A percentile compares a stretch with the other conserved stretches of the same genome.
These are phyloP conservation scores for Alternaria rosae DNA, from an alignment of 2,329 filamentous ascomycete genomes.

Conservation along the genomic window DNA sequence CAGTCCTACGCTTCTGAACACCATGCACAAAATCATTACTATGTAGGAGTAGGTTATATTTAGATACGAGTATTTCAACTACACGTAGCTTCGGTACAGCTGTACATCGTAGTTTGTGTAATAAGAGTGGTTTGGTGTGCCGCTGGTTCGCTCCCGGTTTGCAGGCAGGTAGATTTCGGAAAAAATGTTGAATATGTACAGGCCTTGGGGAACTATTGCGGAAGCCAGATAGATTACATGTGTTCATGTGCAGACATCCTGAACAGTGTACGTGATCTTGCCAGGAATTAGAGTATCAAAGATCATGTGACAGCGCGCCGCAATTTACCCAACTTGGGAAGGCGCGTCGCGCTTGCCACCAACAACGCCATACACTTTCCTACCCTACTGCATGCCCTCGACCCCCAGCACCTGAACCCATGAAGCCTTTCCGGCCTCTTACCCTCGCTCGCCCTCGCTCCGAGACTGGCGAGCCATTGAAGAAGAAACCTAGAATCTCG, in stretches of 20 bases:
- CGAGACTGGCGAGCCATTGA: conserved; percentile 41
- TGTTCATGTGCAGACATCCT: too few species aligned
- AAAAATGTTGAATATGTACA: background rate
- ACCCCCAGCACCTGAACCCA: conserved; percentile 13
- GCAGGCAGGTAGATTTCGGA: background rate
- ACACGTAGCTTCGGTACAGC: background rate
- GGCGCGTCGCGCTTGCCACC: conserved; percentile 13
- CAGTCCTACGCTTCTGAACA: too few species aligned
- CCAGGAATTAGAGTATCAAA: too few species aligned
- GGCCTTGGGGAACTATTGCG: too few species aligned
- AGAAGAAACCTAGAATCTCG: conserved; percentile 53
- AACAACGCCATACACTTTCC: background rate
- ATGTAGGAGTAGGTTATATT: too few species aligned
- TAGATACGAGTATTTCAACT: too few species aligned
- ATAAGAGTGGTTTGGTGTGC: too few species aligned
- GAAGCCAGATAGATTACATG: background rate
- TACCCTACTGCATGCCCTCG: background rate
- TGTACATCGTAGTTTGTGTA: too few species aligned
- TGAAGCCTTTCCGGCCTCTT: conserved; percentile 48
- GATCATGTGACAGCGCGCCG: conserved; percentile 22
- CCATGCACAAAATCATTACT: too few species aligned
- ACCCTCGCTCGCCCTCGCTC: conserved; percentile 38
- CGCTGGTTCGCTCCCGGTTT: background rate
- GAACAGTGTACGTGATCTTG: background rate
- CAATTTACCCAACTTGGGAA: background rate